Evolutionary conservation across 495 filamentous ascomycete species (phyloP).

Genomic region (Penicillium paxilli): DNA sequence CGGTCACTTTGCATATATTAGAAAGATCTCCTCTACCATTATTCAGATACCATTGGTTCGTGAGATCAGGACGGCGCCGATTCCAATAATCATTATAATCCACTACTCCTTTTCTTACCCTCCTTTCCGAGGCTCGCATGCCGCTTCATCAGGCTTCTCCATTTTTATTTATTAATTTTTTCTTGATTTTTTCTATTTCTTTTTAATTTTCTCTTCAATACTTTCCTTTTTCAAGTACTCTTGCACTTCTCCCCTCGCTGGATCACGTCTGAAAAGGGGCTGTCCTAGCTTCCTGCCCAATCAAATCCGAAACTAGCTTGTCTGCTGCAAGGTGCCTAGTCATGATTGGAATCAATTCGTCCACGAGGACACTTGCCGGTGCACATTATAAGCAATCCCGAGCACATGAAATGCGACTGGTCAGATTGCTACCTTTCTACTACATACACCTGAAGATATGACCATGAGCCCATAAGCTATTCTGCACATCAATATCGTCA

Average conservation of each 20-base stretch:
- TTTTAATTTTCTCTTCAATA: background rate
- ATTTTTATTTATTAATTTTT: background rate
- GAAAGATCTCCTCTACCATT: slow-evolving; percentile 18
- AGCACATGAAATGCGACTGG: slow-evolving; percentile 6
- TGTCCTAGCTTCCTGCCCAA: slow-evolving; percentile 13
- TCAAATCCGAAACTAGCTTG: slow-evolving; percentile 7
- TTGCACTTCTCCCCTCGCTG: background rate
- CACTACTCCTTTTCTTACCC: slow-evolving; percentile 11
- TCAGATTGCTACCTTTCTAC: slow-evolving; percentile 6
- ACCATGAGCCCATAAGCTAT: slow-evolving; percentile 13
- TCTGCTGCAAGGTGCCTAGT: slow-evolving; percentile 29
- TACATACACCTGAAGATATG: slow-evolving; percentile 8
- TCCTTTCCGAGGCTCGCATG: background rate
- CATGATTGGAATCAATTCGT: slow-evolving; percentile 27
- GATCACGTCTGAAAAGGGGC: slow-evolving; percentile 15
- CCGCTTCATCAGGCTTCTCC: background rate
- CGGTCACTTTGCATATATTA: slow-evolving; percentile 16
- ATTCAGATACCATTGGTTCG: slow-evolving; percentile 13
- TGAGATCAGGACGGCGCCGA: slow-evolving; percentile 18
- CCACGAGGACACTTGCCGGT: slow-evolving; percentile 21
- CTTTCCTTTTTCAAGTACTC: background rate
- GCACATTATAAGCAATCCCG: background rate
- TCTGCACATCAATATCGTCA: slow-evolving; percentile 9
- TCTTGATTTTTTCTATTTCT: background rate
- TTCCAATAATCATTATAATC: slow-evolving; percentile 21